Conservation (phyloP, 768 basidiomycete species). For the Paxillus rubicundulus region DNA sequence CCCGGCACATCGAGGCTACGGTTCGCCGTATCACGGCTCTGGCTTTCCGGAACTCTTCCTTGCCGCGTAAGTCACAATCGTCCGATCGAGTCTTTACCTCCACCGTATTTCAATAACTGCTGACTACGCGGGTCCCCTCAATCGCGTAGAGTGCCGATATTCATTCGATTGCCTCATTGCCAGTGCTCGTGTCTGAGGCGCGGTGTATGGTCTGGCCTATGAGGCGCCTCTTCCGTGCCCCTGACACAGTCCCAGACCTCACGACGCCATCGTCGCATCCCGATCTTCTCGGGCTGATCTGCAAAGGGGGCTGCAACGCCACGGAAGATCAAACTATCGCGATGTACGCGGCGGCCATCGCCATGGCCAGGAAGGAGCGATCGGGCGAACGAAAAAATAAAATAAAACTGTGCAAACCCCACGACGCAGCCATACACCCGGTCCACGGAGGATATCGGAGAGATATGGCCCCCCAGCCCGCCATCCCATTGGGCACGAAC, state of each 20-base stretch:
- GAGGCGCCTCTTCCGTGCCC: too few species aligned
- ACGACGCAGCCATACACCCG: too few species aligned
- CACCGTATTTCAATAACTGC: too few species aligned
- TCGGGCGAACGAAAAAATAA: background rate
- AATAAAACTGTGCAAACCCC: background rate
- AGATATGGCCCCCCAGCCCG: background rate
- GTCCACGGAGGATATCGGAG: conserved; percentile 19
- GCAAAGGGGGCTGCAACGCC: conserved; percentile 10
- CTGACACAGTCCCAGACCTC: too few species aligned
- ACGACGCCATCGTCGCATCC: background rate
- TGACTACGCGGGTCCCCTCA: too few species aligned
- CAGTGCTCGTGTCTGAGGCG: too few species aligned
- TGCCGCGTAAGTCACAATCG: too few species aligned
- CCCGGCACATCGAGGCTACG: background rate
- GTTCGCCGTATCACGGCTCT: background rate
- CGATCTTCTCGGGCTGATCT: conserved; percentile 16
- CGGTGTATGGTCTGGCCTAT: too few species aligned
- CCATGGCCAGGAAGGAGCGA: background rate
- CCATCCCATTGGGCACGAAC: background rate
- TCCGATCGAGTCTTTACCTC: too few species aligned
- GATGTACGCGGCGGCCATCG: background rate
- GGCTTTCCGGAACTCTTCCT: background rate
- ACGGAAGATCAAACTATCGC: conserved; percentile 6
- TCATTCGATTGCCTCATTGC: too few species aligned
- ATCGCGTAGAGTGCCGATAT: too few species aligned